Conservation (phyloP, 2,329 filamentous ascomycete species). For the Phialophora macrospora region DNA sequence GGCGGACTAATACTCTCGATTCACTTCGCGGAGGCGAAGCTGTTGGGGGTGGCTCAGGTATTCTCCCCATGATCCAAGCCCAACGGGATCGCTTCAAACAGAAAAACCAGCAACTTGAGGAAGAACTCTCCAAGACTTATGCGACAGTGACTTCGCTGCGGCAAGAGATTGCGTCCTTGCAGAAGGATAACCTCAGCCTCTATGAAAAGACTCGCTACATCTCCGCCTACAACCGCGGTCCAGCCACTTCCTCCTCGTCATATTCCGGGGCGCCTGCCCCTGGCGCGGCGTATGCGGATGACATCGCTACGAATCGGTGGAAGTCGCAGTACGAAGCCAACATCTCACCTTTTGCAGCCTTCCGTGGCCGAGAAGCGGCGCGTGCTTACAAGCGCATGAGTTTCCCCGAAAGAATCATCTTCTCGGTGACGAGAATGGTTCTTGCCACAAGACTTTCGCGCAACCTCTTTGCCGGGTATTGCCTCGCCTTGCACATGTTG, state of each 20-base stretch:
- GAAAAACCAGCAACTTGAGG: conserved; percentile 87
- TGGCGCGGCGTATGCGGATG: conserved; percentile 68
- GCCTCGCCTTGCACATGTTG: conserved; percentile 82
- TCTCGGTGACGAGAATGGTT: conserved; percentile 88
- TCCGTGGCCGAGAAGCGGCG: conserved; percentile 89
- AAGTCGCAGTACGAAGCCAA: conserved; percentile 92
- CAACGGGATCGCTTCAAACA: conserved; percentile 98
- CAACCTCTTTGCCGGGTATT: conserved; percentile 92
- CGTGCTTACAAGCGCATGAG: conserved; percentile 93
- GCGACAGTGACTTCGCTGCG: conserved; percentile 81
- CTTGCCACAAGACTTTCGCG: conserved; percentile 86
- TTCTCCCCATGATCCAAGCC: conserved; percentile 96
- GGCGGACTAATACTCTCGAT: conserved; percentile 59
- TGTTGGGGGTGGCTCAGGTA: conserved; percentile 78
- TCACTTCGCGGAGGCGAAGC: conserved; percentile 68
- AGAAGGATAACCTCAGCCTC: conserved; percentile 92
- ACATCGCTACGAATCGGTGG: conserved; percentile 79
- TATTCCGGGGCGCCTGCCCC: conserved; percentile 67
- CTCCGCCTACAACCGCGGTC: conserved; percentile 83
- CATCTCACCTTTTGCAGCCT: conserved; percentile 93
- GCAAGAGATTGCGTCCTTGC: conserved; percentile 86
- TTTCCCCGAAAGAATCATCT: conserved; percentile 84
- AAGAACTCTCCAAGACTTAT: conserved; percentile 84
- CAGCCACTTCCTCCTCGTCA: conserved; percentile 65
- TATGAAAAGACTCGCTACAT: conserved; percentile 99